A percentile compares a stretch with the other conserved stretches of the same genome.
Conservation (phyloP, 202 grass and related monocot genomes). For the Panicum hallii region DNA sequence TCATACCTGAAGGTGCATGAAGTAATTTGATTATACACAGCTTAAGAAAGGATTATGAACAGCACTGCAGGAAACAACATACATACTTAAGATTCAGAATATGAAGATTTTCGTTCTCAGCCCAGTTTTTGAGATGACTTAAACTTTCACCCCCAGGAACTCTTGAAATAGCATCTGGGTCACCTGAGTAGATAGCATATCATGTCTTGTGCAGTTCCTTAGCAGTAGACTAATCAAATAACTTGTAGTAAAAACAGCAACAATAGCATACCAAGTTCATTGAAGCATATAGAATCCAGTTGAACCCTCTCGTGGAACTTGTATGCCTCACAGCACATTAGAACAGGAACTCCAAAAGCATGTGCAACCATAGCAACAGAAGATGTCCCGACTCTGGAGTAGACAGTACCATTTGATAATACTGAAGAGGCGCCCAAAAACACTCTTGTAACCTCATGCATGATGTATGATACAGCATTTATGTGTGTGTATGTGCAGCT, state of each 20-base stretch:
- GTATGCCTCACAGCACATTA: constrained; percentile 81
- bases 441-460: constrained; percentile 81
- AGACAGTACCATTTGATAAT: constrained; percentile 78
- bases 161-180: constrained; percentile 75
- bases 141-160: constrained; percentile 51
- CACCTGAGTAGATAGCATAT: constrained; percentile 56
- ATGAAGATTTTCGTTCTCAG: constrained; percentile 68
- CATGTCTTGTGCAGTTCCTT: constrained; percentile 15
- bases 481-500: constrained; percentile 81
- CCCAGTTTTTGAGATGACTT: constrained; percentile 57
- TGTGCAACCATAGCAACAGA: constrained; percentile 81
- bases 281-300: constrained; percentile 84
- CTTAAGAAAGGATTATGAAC: constrained; percentile 28
- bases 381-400: constrained; percentile 75
- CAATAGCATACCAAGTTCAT: constrained; percentile 62
- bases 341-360: constrained; percentile 69
- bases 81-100: constrained; percentile 78
- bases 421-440: constrained; percentile 75
- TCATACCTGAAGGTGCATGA: constrained; percentile 61
- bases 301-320: constrained; percentile 91
- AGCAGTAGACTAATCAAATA: constrained; percentile 5
- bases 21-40: constrained; percentile 31
- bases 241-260: background rate
- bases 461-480: constrained; percentile 79
- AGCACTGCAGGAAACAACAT: constrained; percentile 4